Evolutionary conservation across 2,329 filamentous ascomycete species (phyloP).

Genomic region (Zasmidium cellare): DNA sequence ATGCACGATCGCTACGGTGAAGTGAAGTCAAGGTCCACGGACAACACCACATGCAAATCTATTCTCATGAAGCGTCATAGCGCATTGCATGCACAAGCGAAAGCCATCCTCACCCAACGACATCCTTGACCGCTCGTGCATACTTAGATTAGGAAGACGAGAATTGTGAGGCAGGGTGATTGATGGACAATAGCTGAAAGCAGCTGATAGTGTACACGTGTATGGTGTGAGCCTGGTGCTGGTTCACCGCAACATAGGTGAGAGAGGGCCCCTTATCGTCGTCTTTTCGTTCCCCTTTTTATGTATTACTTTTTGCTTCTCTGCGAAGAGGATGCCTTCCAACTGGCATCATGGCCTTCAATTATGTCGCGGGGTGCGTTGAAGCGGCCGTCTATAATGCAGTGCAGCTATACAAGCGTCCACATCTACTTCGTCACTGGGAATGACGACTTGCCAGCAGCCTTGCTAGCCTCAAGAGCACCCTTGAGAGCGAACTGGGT

Average conservation of each 20-base stretch:
- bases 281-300: not conserved
- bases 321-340: too few relatives aligned
- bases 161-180: not conserved
- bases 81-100: not conserved
- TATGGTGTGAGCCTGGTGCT: not conserved
- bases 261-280: not conserved
- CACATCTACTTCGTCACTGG: conserved; percentile 26
- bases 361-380: too few relatives aligned
- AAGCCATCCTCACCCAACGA: not conserved
- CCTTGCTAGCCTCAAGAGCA: conserved; percentile 57
- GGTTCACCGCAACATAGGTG: not conserved
- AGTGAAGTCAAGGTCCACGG: not conserved
- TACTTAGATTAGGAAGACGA: not conserved
- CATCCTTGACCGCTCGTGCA: not conserved
- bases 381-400: not conserved
- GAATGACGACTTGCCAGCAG: conserved; percentile 33
- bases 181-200: not conserved
- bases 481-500: conserved; percentile 69
- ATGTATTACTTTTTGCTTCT: not conserved
- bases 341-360: too few relatives aligned
- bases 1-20: not conserved
- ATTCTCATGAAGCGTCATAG: not conserved
- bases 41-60: too few relatives aligned
- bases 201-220: not conserved
- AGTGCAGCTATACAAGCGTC: not conserved